phyloP scores from a whole-genome alignment of 2,329 filamentous ascomycete genomes.

The Aureobasidium uvarum region DNA sequence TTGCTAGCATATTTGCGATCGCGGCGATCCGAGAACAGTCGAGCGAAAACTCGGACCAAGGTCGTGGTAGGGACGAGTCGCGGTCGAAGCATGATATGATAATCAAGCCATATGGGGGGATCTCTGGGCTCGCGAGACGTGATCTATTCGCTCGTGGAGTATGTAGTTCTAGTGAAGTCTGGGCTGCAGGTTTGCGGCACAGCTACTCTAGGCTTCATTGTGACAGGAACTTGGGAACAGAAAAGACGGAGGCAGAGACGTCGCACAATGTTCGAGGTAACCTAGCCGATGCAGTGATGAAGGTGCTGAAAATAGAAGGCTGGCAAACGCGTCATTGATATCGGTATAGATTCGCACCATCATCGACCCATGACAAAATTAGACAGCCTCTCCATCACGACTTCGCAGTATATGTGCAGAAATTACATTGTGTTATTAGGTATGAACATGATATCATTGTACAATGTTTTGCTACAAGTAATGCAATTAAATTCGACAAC shows the following conservation, averaged over 20 bases:
- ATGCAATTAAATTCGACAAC: too few relatives aligned
- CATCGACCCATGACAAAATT: not conserved
- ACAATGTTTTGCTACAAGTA: too few relatives aligned
- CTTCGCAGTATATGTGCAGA: not conserved
- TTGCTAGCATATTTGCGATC: not conserved
- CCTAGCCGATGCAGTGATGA: not conserved
- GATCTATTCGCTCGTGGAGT: not conserved
- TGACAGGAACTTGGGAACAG: not conserved
- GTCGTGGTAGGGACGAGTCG: not conserved
- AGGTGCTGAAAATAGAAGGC: not conserved
- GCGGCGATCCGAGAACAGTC: conserved; percentile 4
- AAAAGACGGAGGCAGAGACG: not conserved
- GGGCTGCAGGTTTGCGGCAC: conserved; percentile 11
- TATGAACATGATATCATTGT: too few relatives aligned
- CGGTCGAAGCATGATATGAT: not conserved
- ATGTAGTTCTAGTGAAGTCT: not conserved
- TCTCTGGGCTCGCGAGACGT: not conserved
- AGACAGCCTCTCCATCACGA: not conserved
- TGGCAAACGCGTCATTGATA: conserved; percentile 10
- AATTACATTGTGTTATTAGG: too few relatives aligned
- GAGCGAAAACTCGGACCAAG: not conserved
- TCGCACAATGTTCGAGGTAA: not conserved
- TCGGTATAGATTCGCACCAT: not conserved
- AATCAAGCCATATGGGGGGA: not conserved
- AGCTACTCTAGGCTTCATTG: conserved; percentile 5